These are phyloP conservation scores for Nannizzia gypsea DNA, from an alignment of 2,329 filamentous ascomycete species.

Conservation along the genomic window DNA sequence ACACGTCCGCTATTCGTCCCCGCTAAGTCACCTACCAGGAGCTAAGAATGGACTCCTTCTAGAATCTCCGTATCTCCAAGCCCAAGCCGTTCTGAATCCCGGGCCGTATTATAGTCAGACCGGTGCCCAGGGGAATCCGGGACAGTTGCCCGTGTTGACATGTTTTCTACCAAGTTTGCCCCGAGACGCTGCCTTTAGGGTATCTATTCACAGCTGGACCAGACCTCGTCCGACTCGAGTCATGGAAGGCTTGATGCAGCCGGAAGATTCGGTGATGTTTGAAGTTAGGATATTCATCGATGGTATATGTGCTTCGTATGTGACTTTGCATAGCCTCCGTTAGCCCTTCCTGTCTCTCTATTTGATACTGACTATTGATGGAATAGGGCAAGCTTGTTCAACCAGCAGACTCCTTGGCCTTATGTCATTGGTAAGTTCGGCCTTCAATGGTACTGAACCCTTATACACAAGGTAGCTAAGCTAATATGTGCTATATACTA, in stretches of 20 bases:
- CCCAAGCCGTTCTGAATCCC: slow-evolving; percentile 29
- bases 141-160: slow-evolving; percentile 52
- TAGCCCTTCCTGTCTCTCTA: not conserved
- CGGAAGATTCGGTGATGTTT: slow-evolving; percentile 47
- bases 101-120: slow-evolving; percentile 17
- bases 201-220: slow-evolving; percentile 66
- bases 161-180: slow-evolving; percentile 58
- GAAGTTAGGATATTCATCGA: slow-evolving; percentile 59
- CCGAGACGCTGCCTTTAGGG: slow-evolving; percentile 49
- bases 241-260: slow-evolving; percentile 45
- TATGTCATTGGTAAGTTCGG: slow-evolving; percentile 39
- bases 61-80: slow-evolving; percentile 45
- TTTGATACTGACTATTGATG: slow-evolving; percentile 1
- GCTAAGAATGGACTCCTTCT: slow-evolving; percentile 6
- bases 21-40: not conserved
- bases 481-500: slow-evolving; percentile 14
- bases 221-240: slow-evolving; percentile 48
- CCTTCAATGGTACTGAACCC: not conserved
- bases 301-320: slow-evolving; percentile 51
- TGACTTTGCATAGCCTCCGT: slow-evolving; percentile 9
- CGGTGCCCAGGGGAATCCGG: slow-evolving; percentile 15
- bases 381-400: slow-evolving; percentile 44
- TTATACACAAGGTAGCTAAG: slow-evolving; percentile 3
- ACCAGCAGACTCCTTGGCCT: slow-evolving; percentile 42
- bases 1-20: not conserved